Conservation (phyloP, 1,139 yeast genomes). For the Yamadazyma pseudoaaseri region DNA sequence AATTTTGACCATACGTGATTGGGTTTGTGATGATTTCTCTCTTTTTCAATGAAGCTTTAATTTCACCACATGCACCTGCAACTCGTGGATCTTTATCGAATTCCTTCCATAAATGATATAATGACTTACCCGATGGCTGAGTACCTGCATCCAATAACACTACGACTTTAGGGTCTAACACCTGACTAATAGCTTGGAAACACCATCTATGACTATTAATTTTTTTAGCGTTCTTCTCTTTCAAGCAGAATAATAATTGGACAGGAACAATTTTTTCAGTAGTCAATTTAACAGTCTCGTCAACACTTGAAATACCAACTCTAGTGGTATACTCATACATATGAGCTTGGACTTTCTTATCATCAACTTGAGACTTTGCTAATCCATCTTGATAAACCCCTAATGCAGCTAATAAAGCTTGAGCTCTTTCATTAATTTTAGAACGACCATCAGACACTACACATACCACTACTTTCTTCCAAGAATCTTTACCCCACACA, state of each 20-base stretch:
- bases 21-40: conserved; percentile 46
- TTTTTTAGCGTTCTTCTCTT: conserved; percentile 47
- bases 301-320: conserved; percentile 47
- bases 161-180: conserved; percentile 43
- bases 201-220: conserved; percentile 53
- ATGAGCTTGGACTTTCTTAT: conserved; percentile 46
- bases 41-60: conserved; percentile 42
- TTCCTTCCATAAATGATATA: conserved; percentile 50
- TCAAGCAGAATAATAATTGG: conserved; percentile 46
- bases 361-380: conserved; percentile 48
- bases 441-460: conserved; percentile 50
- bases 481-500: conserved; percentile 49
- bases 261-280: conserved; percentile 51
- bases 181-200: conserved; percentile 48
- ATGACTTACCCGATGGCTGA: conserved; percentile 45
- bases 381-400: conserved; percentile 52
- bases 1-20: conserved; percentile 47
- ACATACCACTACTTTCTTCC: conserved; percentile 51
- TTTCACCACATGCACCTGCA: conserved; percentile 54
- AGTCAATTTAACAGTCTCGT: conserved; percentile 46
- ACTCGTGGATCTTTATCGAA: conserved; percentile 48
- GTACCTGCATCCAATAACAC: conserved; percentile 49
- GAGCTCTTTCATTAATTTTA: conserved; percentile 48
- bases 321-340: conserved; percentile 49
- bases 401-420: conserved; percentile 46